Evolutionary conservation across 805 yeast genomes (phyloP), one percentile per base, ranked within the genome.

Genomic region (Candida berthetii): DNA sequence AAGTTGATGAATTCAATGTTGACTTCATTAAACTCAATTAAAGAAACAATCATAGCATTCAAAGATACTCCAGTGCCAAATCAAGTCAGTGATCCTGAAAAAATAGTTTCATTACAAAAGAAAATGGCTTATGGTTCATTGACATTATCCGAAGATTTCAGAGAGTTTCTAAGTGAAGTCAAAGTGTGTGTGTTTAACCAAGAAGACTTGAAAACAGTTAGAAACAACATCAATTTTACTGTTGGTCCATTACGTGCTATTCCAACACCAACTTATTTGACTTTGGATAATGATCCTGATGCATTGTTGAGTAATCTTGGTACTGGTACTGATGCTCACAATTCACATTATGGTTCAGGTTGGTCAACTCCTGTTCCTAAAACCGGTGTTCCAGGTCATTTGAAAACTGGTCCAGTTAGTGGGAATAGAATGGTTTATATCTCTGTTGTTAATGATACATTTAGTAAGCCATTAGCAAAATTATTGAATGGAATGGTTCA

Each of bases 131-230:
- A 53, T 7, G 47, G 53, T 7, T 48, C 68, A 3, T 49, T 69
- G 1, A 48, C 47, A 5, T 50, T 72, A 3, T 61, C 76, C 0
- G 70, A 69, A 39, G 56, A 58, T 11, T 68, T 64, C 41, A 61
- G 77, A 47, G 76, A 71, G 42, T 67, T 65, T 43, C 51, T 62
- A 10, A 69, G 67, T 48, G 73, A 69, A 36, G 37, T 64, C 17
- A 61, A 68, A 19, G 33, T 72, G 7, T 56, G 72, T 1, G 53
- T 55, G 4, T 62, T 68, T 42, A 43, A 61, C 16, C 56, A 51
- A 29, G 53, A 47, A 16, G 58, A 60, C 24, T 48, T 71, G 33
- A 57, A 64, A 39, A 47, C 44, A 1, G 49, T 72, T 13, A 61
- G 77, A 54, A 73, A 72, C 52, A 52, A 58, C n/a, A 40, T 72